These are phyloP conservation scores for Reutealis trisperma DNA, from an alignment of 345 rosid species.

Conservation along the genomic window DNA sequence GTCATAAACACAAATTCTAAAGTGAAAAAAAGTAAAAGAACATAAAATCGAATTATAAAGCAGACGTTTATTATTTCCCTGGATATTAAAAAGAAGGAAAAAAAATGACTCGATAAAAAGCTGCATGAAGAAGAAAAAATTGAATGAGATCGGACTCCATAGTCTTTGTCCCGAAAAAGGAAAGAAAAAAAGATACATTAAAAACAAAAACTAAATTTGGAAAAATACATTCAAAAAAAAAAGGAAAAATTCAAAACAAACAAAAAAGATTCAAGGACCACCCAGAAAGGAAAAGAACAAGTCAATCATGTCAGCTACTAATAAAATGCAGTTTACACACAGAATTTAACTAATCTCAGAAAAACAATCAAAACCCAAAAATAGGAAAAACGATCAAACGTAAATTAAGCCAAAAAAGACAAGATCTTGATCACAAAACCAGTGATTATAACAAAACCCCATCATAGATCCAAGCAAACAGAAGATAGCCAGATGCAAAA, in stretches of 20 bases:
- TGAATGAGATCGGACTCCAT: neutral
- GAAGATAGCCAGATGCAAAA: constrained; percentile 36
- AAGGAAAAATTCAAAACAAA: constrained; percentile 9
- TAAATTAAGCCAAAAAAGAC: constrained; percentile 15
- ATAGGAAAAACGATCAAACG: constrained; percentile 18
- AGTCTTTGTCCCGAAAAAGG: neutral
- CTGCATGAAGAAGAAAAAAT: constrained; percentile 13
- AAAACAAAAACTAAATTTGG: neutral
- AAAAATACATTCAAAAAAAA: neutral
- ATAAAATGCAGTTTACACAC: constrained; percentile 23
- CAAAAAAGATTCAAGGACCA: constrained; percentile 33
- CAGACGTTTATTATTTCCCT: neutral
- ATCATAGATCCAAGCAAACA: constrained; percentile 43
- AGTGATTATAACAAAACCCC: constrained; percentile 23
- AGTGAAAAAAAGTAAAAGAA: constrained; percentile 18
- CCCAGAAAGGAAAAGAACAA: constrained; percentile 23
- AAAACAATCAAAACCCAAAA: constrained; percentile 5
- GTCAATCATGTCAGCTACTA: constrained; percentile 16
- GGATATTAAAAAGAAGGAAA: neutral
- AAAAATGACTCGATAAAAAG: constrained; percentile 15
- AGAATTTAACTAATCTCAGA: constrained; percentile 20
- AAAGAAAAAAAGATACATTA: neutral
- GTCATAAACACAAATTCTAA: constrained; percentile 11
- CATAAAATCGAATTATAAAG: neutral
- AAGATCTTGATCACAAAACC: constrained; percentile 48